A percentile compares a stretch with the other conserved stretches of the same genome.
These are phyloP conservation scores for Leucocoprinus leucothites DNA, from an alignment of 768 basidiomycete species.

Conservation along the genomic window DNA sequence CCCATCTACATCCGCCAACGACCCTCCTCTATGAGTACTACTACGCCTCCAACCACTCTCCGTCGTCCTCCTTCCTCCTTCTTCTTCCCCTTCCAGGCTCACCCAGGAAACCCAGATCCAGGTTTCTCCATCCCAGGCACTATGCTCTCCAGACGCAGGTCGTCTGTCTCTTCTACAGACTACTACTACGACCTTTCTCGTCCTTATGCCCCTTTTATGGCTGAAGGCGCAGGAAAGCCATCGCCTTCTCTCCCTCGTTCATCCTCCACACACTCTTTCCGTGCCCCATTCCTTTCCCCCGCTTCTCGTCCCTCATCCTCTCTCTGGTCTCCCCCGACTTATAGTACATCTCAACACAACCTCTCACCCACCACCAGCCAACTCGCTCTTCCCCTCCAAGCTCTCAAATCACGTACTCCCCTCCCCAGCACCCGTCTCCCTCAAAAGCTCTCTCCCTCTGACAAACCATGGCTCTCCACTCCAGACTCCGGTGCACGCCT, in stretches of 20 bases:
- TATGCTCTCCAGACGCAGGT: slow-evolving; percentile 22
- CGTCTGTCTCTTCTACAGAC: slow-evolving; percentile 23
- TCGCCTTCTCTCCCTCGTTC: slow-evolving; percentile 40
- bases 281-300: slow-evolving; percentile 68
- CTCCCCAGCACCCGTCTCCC: slow-evolving; percentile 47
- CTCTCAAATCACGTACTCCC: slow-evolving; percentile 39
- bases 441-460: slow-evolving; percentile 44
- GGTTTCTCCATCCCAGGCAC: slow-evolving; percentile 37
- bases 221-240: slow-evolving; percentile 32
- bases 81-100: slow-evolving; percentile 54
- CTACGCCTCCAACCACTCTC: too few relatives aligned
- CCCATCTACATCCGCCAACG: slow-evolving; percentile 8
- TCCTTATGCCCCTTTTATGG: slow-evolving; percentile 52
- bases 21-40: too few relatives aligned
- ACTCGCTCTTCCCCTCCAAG: slow-evolving; percentile 18
- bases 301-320: slow-evolving; percentile 61
- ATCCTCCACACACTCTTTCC: slow-evolving; percentile 50
- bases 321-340: slow-evolving; percentile 59
- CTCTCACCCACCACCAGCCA: slow-evolving; percentile 15
- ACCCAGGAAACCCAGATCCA: slow-evolving; percentile 67
- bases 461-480: slow-evolving; percentile 61
- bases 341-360: slow-evolving; percentile 19
- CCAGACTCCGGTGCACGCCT: slow-evolving; percentile 30
- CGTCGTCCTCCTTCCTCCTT: slow-evolving; percentile 33
- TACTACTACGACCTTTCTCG: slow-evolving; percentile 26